Evolutionary conservation across 73 alveolate genomes (phyloP), one percentile per base, ranked within the genome.

Genomic region (Symbiodinium natans): DNA sequence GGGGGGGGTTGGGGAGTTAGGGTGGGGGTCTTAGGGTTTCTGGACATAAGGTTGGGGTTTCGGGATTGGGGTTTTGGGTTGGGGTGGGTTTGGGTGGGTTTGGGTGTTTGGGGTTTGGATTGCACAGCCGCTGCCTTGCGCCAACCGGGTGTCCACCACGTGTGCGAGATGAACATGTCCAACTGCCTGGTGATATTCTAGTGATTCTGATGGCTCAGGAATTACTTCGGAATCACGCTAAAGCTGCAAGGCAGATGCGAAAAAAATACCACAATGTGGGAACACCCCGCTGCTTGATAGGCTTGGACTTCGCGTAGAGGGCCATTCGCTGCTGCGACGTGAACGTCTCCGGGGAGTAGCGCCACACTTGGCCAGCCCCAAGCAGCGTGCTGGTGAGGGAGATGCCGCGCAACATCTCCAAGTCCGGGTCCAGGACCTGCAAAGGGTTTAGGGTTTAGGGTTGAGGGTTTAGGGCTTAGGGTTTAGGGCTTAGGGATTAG

Each of bases 111-210:
- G n/a, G n/a, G n/a, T n/a, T n/a, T n/a, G n/a, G n/a, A n/a, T n/a
- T n/a, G n/a, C n/a, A n/a, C n/a, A 0, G 87, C 48, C 15, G 21
- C 29, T 0, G 56, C 87, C 36, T 80, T 80, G 17, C 54, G 56
- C 87, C 87, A 80, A 13, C 87, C 87, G 17, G 87, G 59, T 0
- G 87, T 80, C 87, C 87, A 80, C 87, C 87, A 80, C 13, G 87
- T 80, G 54, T 80, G 87, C 36, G 87, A 80, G 33, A 80, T 80
- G 56, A 80, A 80, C 56, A 80, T 80, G 42, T 80, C 87, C 87
- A 80, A 56, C 43, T 74, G 41, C 5, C 25, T 34, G 38, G 25
- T 25, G 29, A 34, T 29, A 29, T 63, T 63, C 38, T 29, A 63
- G 9, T 63, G 11, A 4, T 29, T 4, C 9, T 63, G 25, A 29